Base-by-base conservation (phyloP, 169 alveolate genomes). In the Cryptosporidium meleagridis region DNA sequence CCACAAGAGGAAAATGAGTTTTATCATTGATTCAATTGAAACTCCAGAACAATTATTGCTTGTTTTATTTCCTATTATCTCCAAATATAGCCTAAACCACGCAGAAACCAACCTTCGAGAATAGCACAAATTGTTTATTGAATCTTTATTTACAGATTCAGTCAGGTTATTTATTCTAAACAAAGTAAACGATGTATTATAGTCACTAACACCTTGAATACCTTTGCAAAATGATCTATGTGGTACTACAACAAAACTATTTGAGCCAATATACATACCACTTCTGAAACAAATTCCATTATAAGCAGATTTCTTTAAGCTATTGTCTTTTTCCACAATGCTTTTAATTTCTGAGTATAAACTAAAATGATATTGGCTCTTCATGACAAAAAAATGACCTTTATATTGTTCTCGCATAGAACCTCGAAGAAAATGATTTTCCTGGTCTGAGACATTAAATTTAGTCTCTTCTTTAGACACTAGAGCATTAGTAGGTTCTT, bases 251-350 rank as follows among this genome's bases (percentile, higher is more conserved):
- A 59, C 48, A 26, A 80, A 18, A 61, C 62, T 53, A 23, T 80
- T 41, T 35, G 89, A 65, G 44, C 89, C 75, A 62, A 80, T 41
- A 48, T 61, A 62, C n/a, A 65, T 80, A 65, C 80, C 73, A 65
- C 89, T 21, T 80, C 89, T 80, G 31, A 65, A 80, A 29, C 80
- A 31, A 31, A 80, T 14, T 26, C 23, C 41, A 80, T 55, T 73
- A 31, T 55, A 58, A 10, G 55, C 55, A 31, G 14, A 26, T 14
- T 31, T n/a, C 29, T 72, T 52, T 8, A 31, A 65, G 29, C 55
- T 62, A 18, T 55, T 55, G 35, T 33, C 18, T 18, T 59, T 59
- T 41, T 52, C 72, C 33, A 59, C 48, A 8, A 73, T 52, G n/a
- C 16, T 23, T 33, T 29, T 73, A n/a, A 59, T 59, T 33, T 73